Evolutionary conservation across 768 basidiomycete species (phyloP), one percentile per base, ranked within the genome.

Genomic region (Hericium alpestre): DNA sequence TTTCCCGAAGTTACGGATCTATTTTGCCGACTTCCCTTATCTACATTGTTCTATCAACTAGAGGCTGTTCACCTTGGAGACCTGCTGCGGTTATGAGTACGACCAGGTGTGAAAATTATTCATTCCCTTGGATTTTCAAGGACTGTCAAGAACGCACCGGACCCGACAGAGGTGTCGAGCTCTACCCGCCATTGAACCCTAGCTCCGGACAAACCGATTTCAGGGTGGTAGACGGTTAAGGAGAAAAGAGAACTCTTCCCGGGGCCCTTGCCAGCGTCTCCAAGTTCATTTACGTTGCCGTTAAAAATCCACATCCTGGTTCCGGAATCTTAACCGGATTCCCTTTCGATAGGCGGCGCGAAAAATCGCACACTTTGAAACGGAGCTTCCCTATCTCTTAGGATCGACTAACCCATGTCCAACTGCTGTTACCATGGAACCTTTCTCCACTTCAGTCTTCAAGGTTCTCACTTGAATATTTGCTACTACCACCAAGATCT

Each of bases 401-500:
- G 83, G 83, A 85, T 83, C 82, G 82, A 84, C 83, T 86, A 76
- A 85, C 83, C 83, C 83, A 81, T 84, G 83, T 84, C 79, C 84
- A 85, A 85, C 82, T 83, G 81, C 82, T 84, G 83, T 85, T 84
- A 83, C 79, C 84, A 84, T 80, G 82, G 82, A 84, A 84, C 84
- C 83, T 83, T 85, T 86, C 83, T 83, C 84, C 84, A 85, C 84
- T 85, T 85, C 84, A 84, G 84, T 84, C 84, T 81, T 83, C 83
- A 80, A 84, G 81, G 84, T 77, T 84, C 83, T 83, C 83, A 82
- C 80, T 84, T 82, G 84, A 84, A 82, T 85, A 86, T 85, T 85
- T 85, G 84, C 83, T 86, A 86, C 84, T 85, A 81, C 82, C 82
- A 86, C 84, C 83, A 84, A 85, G 83, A 87, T 84, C 84, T 85